These are phyloP conservation scores for Dendrocalamus latiflorus DNA, from an alignment of 202 grass and related monocot genomes.

Conservation along the genomic window DNA sequence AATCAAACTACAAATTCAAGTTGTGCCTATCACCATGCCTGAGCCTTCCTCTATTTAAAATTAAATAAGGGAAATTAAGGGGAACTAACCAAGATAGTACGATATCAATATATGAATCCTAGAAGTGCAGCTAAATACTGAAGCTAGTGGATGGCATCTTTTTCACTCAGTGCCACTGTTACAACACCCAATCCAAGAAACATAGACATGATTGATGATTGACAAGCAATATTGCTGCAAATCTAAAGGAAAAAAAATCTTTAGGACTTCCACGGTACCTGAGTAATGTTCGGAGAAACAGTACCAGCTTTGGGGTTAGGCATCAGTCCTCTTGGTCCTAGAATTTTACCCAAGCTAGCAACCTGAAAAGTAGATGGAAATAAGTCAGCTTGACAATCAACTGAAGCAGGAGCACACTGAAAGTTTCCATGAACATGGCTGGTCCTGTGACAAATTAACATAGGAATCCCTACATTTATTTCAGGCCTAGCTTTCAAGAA, in stretches of 20 bases:
- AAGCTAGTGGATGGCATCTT: neutral
- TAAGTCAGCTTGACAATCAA: slow-evolving; percentile 26
- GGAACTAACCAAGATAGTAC: slow-evolving; percentile 6
- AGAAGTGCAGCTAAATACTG: slow-evolving; percentile 3
- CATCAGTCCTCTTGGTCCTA: slow-evolving; percentile 99
- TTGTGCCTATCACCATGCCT: neutral
- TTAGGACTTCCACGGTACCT: slow-evolving; percentile 46
- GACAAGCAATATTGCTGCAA: slow-evolving; percentile 14
- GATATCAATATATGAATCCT: neutral
- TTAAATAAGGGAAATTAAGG: neutral
- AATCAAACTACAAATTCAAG: neutral
- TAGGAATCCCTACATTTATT: neutral
- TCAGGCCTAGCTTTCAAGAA: neutral
- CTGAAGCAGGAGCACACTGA: neutral
- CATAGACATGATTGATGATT: slow-evolving; percentile 10
- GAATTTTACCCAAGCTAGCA: slow-evolving; percentile 83
- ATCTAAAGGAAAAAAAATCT: neutral
- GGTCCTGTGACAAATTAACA: neutral
- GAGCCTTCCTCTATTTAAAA: neutral
- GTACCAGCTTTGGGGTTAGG: slow-evolving; percentile 98
- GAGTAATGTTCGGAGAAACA: slow-evolving; percentile 86
- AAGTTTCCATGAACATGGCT: neutral
- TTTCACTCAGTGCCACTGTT: neutral
- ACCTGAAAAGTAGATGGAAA: slow-evolving; percentile 54
- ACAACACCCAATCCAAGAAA: slow-evolving; percentile 1